A percentile compares a stretch with the other conserved stretches of the same genome.
Evolutionary conservation across 1,139 yeast genomes (phyloP).

Genomic region (Magnusiomyces suaveolens): DNA sequence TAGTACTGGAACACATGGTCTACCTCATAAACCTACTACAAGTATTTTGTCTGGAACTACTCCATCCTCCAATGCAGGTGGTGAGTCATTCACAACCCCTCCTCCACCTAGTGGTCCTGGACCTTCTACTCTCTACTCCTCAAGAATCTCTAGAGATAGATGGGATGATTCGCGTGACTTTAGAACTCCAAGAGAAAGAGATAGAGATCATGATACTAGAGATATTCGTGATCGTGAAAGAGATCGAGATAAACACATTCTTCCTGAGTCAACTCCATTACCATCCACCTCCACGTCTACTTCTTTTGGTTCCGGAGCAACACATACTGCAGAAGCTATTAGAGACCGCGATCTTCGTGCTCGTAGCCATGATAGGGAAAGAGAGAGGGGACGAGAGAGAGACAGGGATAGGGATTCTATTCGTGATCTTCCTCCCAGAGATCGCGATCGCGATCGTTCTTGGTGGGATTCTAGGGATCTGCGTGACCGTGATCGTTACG

Average conservation of each 20-base stretch:
- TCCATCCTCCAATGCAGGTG: background rate
- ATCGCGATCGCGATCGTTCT: background rate
- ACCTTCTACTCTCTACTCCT: background rate
- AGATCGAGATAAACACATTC: background rate
- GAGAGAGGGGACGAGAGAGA: background rate
- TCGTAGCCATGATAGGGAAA: background rate
- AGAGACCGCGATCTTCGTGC: background rate
- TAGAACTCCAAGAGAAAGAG: background rate
- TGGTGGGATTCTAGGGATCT: background rate
- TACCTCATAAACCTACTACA: background rate
- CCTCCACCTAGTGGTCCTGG: background rate
- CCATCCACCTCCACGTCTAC: background rate
- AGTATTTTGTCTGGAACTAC: background rate
- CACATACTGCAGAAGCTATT: background rate
- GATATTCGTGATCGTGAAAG: conserved; percentile 13
- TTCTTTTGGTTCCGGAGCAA: background rate
- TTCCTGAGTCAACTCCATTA: background rate
- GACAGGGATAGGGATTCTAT: background rate
- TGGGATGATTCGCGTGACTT: conserved; percentile 3
- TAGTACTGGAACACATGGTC: background rate
- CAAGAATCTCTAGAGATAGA: conserved; percentile 1
- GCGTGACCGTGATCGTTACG: conserved; percentile 15
- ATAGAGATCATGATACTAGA: background rate
- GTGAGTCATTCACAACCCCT: background rate
- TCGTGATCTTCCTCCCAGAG: background rate